A percentile compares a stretch with the other conserved stretches of the same genome.
phyloP scores from a whole-genome alignment of 768 basidiomycete species.

The Tricholoma bakamatsutake region DNA sequence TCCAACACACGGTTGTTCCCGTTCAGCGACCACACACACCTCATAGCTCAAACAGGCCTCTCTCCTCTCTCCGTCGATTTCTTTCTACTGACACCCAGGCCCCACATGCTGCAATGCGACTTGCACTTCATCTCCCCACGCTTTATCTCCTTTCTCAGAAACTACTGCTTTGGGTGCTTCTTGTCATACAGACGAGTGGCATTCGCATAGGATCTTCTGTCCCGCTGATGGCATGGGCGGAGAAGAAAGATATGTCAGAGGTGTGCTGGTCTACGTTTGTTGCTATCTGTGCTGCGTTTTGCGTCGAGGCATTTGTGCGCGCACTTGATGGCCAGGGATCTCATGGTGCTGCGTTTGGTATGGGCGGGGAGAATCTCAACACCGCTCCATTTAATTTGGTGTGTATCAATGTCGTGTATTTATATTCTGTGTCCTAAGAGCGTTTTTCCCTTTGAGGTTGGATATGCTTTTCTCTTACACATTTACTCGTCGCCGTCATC shows the following conservation, averaged over 20 bases:
- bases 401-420: conserved; percentile 18
- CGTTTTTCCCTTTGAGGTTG: conserved; percentile 43
- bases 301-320: conserved; percentile 59
- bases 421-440: background rate
- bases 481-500: conserved; percentile 65
- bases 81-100: background rate
- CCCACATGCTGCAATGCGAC: conserved; percentile 50
- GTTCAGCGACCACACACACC: conserved; percentile 29
- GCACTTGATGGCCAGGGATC: conserved; percentile 50
- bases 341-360: conserved; percentile 32
- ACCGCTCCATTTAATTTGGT: conserved; percentile 71
- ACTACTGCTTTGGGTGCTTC: conserved; percentile 50
- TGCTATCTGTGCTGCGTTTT: conserved; percentile 59
- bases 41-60: conserved; percentile 30
- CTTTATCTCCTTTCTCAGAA: conserved; percentile 54
- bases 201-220: conserved; percentile 19
- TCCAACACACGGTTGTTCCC: conserved; percentile 74
- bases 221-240: conserved; percentile 39
- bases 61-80: background rate
- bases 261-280: conserved; percentile 74
- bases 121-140: conserved; percentile 56
- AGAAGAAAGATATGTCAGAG: conserved; percentile 47
- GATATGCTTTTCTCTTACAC: conserved; percentile 72
- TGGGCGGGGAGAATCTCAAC: conserved; percentile 35
- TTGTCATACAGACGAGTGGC: conserved; percentile 53